phyloP scores from a whole-genome alignment of 2,329 filamentous ascomycete genomes.

The Alternaria gansuensis region DNA sequence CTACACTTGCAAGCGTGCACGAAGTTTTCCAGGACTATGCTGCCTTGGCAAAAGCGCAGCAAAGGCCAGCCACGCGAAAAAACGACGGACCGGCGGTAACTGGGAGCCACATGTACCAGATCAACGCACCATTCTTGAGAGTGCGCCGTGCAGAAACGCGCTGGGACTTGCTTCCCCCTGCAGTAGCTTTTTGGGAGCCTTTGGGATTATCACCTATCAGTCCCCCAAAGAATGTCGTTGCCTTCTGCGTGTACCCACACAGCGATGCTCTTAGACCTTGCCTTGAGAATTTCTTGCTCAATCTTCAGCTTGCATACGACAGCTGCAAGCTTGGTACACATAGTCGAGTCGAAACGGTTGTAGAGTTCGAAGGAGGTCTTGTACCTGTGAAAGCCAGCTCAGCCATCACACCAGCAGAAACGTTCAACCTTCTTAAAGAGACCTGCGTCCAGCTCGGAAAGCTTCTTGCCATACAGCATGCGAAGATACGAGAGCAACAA shows the following conservation, averaged over 20 bases:
- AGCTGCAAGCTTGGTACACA: constrained; percentile 76
- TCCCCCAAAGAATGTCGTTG: constrained; percentile 74
- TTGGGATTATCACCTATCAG: constrained; percentile 76
- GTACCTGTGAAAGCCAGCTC: constrained; percentile 41
- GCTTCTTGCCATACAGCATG: constrained; percentile 46
- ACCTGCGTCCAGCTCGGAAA: constrained; percentile 56
- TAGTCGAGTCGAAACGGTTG: constrained; percentile 52
- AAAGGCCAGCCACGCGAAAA: constrained; percentile 44
- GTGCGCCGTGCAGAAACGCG: constrained; percentile 73
- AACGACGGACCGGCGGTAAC: constrained; percentile 42
- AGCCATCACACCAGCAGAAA: constrained; percentile 31
- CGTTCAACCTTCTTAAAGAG: constrained; percentile 45
- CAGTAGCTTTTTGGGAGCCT: constrained; percentile 82
- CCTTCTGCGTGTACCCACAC: constrained; percentile 75
- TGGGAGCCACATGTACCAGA: constrained; percentile 49
- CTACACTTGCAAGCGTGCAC: constrained; percentile 52
- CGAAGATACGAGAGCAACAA: constrained; percentile 46
- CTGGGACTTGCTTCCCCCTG: constrained; percentile 77
- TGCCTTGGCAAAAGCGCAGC: constrained; percentile 48
- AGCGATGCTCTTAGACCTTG: constrained; percentile 70
- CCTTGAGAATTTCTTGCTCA: constrained; percentile 70
- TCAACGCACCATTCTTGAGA: constrained; percentile 75
- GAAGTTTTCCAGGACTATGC: constrained; percentile 55
- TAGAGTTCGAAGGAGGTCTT: constrained; percentile 49
- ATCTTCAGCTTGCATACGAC: constrained; percentile 76